A percentile compares a stretch with the other conserved stretches of the same genome.
Evolutionary conservation across 345 rosid species (phyloP).

Genomic region (Gynandropsis gynandra): DNA sequence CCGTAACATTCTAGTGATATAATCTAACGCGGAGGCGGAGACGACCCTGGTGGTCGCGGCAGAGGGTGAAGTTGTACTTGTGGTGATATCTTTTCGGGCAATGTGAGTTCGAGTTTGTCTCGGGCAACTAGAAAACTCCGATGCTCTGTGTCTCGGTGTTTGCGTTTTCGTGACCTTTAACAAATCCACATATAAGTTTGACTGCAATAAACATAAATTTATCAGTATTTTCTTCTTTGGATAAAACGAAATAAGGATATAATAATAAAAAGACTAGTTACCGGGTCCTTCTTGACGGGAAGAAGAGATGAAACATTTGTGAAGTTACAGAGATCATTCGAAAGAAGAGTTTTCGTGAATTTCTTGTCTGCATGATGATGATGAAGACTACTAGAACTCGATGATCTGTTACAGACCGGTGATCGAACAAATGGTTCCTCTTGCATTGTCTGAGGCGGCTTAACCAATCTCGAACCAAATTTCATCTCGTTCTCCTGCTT

Average conservation of each 20-base stretch:
- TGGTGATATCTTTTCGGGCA: constrained; percentile 20
- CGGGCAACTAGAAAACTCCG: constrained; percentile 52
- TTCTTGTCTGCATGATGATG: constrained; percentile 42
- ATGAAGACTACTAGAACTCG: not conserved
- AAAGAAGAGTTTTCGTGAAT: constrained; percentile 46
- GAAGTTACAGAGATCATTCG: constrained; percentile 38
- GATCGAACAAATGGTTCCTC: constrained; percentile 59
- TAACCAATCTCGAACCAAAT: constrained; percentile 33
- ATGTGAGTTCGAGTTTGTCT: constrained; percentile 40
- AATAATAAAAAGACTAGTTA: constrained; percentile 2
- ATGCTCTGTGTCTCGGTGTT: constrained; percentile 39
- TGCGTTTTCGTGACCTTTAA: constrained; percentile 28
- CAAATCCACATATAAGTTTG: constrained; percentile 16
- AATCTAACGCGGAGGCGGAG: constrained; percentile 41
- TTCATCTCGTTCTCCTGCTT: constrained; percentile 22
- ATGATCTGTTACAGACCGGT: constrained; percentile 10
- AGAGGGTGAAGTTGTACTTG: constrained; percentile 6
- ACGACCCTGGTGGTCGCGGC: too few relatives aligned
- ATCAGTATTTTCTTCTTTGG: not conserved
- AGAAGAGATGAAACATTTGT: constrained; percentile 43
- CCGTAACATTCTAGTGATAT: constrained; percentile 48
- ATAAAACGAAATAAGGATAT: not conserved
- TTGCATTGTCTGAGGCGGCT: constrained; percentile 49
- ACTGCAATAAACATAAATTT: constrained; percentile 6
- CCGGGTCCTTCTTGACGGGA: constrained; percentile 68